These are phyloP conservation scores for Atractiella rhizophila DNA, from an alignment of 768 basidiomycete species.

Conservation along the genomic window DNA sequence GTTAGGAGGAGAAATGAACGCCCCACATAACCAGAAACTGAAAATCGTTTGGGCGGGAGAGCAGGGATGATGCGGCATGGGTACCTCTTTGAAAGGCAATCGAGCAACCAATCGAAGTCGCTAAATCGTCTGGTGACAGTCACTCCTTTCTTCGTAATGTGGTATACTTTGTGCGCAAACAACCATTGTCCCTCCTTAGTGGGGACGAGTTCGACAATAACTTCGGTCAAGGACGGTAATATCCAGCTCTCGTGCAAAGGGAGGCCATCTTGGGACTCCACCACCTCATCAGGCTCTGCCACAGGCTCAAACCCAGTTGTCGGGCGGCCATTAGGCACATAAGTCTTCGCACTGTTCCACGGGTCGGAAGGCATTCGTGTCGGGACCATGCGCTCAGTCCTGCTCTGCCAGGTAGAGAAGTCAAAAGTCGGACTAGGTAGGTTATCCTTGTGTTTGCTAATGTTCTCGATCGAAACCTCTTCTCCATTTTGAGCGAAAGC, in stretches of 20 bases:
- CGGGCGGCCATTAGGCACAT: too few species aligned
- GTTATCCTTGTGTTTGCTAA: neutral
- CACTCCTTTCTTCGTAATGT: constrained; percentile 9
- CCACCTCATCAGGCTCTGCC: neutral
- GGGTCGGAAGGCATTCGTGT: neutral
- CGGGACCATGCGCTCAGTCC: neutral
- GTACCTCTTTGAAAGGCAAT: constrained; percentile 58
- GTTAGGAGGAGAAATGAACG: neutral
- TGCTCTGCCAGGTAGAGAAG: neutral
- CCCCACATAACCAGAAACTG: constrained; percentile 21
- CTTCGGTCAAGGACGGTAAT: neutral
- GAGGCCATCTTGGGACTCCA: neutral
- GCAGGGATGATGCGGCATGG: constrained; percentile 73
- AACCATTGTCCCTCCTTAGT: neutral
- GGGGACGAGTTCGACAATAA: neutral
- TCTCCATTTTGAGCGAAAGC: neutral
- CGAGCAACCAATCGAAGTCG: constrained; percentile 77
- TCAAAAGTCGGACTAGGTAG: neutral
- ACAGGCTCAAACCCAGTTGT: too few species aligned
- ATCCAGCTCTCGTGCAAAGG: neutral
- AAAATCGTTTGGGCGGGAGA: constrained; percentile 76
- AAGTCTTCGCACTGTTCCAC: neutral
- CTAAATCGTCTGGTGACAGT: constrained; percentile 68
- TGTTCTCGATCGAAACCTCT: neutral
- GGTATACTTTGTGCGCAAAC: neutral